Evolutionary conservation across 2,329 filamentous ascomycete species (phyloP), one percentile per base, ranked within the genome.

Genomic region (Colletotrichum siamense): DNA sequence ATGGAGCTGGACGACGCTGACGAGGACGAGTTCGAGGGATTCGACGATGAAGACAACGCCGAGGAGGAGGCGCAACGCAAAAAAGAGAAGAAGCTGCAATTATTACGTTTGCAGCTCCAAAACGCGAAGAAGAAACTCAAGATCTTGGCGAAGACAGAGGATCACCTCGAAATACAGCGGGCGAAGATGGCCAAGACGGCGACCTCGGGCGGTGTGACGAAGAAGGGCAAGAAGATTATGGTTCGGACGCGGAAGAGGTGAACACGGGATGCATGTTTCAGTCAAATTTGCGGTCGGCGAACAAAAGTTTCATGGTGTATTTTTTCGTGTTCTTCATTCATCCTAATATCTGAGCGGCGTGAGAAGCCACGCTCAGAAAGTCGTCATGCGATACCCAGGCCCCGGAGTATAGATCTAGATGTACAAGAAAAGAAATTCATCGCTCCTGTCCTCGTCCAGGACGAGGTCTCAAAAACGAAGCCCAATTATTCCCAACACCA

Each of bases 111-210:
- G 55, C 89, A 89, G 77, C 84, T 93, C 24, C 86, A 87, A 69
- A 84, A 82, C 24, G 88, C 90, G 8, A 88, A 86, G 78, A 88
- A 90, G 83, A 90, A 92, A 82, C 85, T 92, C 77, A 87, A 87
- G 80, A 86, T 86, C 3, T 84, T 94, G 32, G 85, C 88, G n/a
- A 85, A 88, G 26, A 89, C 91, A 28, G 92, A 94, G 83, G 84
- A 87, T 52, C 85, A 89, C 79, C 85, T 94, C 30, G 91, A 92
- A 77, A 76, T 91, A 71, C 91, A 93, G 82, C 87, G 89, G 75
- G 90, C 91, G 22, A 91, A 89, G 82, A 93, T 93, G 91, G 91
- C 91, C 44, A 94, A 94, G 86, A 92, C 91, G 78, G 86, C 89
- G 10, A 93, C 91, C 3, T 88, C 89, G 8, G 91, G 90, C 49